phyloP scores from a whole-genome alignment of 306 rosid species.

The Sechiopsis laciniata region DNA sequence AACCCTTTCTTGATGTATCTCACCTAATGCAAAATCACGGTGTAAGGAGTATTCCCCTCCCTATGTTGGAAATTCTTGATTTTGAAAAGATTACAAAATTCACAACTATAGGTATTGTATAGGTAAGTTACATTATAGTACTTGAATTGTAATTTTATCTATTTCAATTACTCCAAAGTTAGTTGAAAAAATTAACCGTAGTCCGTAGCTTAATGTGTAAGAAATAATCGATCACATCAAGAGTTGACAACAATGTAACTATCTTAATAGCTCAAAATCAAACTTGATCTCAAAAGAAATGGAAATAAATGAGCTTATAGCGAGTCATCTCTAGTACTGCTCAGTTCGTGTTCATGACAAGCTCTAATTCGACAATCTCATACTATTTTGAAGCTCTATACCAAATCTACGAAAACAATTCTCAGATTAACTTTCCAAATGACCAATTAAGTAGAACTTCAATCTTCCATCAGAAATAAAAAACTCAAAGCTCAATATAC shows the following conservation, averaged over 20 bases:
- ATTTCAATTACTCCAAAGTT: neutral
- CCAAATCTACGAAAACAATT: neutral
- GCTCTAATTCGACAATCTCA: neutral
- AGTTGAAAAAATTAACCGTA: neutral
- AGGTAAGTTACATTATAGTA: neutral
- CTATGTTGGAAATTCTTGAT: neutral
- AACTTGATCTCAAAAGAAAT: neutral
- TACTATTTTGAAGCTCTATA: neutral
- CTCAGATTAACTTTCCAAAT: neutral
- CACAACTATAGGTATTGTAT: neutral
- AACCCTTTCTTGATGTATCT: neutral
- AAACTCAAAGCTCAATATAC: slow-evolving; percentile 26
- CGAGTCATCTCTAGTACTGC: neutral
- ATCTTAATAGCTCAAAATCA: neutral
- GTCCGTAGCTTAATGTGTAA: neutral
- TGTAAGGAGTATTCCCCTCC: neutral
- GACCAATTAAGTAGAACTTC: neutral
- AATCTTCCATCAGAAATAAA: slow-evolving; percentile 3
- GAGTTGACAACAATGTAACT: neutral
- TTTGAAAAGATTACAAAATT: neutral
- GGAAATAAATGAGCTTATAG: neutral
- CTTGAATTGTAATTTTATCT: neutral
- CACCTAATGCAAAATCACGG: neutral
- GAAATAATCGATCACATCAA: neutral
- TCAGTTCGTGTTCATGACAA: neutral